Evolutionary conservation across 371 early-diverging fungal species (phyloP).

Genomic region (Rhizopus delemar): DNA sequence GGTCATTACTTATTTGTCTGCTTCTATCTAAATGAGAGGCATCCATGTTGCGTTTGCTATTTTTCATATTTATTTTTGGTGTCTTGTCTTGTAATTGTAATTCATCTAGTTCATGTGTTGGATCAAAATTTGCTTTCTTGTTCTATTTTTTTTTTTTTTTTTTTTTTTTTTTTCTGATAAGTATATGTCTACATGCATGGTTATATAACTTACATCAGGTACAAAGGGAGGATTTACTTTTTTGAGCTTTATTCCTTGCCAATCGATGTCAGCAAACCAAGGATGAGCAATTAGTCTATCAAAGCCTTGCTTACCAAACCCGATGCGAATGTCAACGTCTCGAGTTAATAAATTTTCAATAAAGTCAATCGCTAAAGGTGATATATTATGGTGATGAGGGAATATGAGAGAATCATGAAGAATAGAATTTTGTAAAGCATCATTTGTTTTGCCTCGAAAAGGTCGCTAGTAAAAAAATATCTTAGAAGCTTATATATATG

Average conservation of each 20-base stretch:
- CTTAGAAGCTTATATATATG: not conserved
- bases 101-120: conserved; percentile 94
- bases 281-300: conserved; percentile 58
- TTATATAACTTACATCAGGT: conserved; percentile 53
- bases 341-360: conserved; percentile 62
- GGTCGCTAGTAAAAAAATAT: conserved; percentile 61
- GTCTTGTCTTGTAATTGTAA: conserved; percentile 91
- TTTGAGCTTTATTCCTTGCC: conserved; percentile 58
- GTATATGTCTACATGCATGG: conserved; percentile 9
- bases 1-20: not conserved
- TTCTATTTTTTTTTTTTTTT: conserved; percentile 22
- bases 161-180: conserved; percentile 12
- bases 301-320: conserved; percentile 56
- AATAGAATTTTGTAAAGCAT: conserved; percentile 70
- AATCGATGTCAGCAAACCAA: conserved; percentile 60
- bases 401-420: conserved; percentile 57
- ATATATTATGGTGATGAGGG: conserved; percentile 57
- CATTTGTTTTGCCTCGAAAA: conserved; percentile 81
- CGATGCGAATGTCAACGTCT: conserved; percentile 61
- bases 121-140: conserved; percentile 88
- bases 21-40: conserved; percentile 8
- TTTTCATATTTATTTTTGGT: conserved; percentile 54
- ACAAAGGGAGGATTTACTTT: conserved; percentile 64
- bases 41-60: conserved; percentile 28
- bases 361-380: conserved; percentile 58